These are phyloP conservation scores for Debaryomyces sp. DNA, from an alignment of 1,139 yeast genomes.

Conservation along the genomic window DNA sequence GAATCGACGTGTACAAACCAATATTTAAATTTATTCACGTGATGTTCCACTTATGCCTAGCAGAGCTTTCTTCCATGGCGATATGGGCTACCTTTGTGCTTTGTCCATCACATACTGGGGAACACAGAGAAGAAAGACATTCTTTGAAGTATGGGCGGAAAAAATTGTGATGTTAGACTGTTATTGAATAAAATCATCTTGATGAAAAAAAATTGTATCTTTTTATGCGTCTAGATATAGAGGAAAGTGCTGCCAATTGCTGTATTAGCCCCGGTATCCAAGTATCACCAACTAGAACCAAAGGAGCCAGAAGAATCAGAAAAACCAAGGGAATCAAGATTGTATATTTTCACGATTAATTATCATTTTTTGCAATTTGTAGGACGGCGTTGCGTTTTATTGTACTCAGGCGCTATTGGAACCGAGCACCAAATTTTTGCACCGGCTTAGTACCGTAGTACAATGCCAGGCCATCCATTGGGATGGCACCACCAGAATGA, in stretches of 20 bases:
- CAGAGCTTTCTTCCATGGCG: background rate
- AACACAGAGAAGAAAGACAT: too few relatives aligned
- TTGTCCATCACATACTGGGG: too few relatives aligned
- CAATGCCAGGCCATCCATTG: background rate
- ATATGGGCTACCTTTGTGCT: background rate
- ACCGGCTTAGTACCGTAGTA: background rate
- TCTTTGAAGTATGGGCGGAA: too few relatives aligned
- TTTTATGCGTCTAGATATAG: background rate
- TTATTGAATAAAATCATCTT: too few relatives aligned
- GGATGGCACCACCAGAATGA: background rate
- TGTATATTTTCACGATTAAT: background rate
- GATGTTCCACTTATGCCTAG: background rate
- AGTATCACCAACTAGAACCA: background rate
- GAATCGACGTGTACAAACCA: background rate
- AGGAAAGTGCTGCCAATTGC: background rate
- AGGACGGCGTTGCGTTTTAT: background rate
- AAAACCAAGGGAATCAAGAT: too few relatives aligned
- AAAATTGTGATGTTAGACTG: background rate
- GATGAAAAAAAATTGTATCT: background rate
- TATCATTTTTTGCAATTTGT: background rate
- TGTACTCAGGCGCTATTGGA: background rate
- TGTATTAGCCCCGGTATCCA: background rate
- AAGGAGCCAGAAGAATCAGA: background rate
- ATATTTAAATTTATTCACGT: background rate
- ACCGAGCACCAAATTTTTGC: background rate